phyloP scores from a whole-genome alignment of 805 yeast genomes.

The Huiozyma sinensis region DNA sequence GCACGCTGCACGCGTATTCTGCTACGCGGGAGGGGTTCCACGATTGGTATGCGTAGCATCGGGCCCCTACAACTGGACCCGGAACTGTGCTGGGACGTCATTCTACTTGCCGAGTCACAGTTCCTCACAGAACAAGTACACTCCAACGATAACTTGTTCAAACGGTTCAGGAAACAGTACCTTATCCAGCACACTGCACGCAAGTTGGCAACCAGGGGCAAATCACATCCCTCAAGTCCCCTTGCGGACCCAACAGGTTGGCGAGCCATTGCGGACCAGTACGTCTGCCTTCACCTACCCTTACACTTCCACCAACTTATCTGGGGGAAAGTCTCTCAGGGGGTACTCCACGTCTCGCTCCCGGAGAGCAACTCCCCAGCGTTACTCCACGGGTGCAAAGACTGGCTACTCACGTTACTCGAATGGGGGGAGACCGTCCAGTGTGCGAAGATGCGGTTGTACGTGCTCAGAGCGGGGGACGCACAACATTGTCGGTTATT shows the following conservation, averaged over 20 bases:
- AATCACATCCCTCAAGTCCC: background rate
- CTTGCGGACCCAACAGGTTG: slow-evolving; percentile 6
- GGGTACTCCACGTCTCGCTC: slow-evolving; percentile 16
- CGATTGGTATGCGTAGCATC: slow-evolving; percentile 28
- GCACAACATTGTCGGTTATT: slow-evolving; percentile 13
- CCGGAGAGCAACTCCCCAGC: background rate
- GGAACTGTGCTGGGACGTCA: slow-evolving; percentile 26
- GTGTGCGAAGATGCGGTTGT: slow-evolving; percentile 12
- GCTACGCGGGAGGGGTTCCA: slow-evolving; percentile 14
- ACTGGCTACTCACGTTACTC: slow-evolving; percentile 20
- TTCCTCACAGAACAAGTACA: slow-evolving; percentile 6
- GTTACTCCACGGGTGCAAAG: slow-evolving; percentile 6
- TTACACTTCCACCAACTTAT: slow-evolving; percentile 14
- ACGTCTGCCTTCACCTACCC: slow-evolving; percentile 19
- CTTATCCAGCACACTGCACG: background rate
- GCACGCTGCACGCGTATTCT: no score
- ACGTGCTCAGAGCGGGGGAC: slow-evolving; percentile 13
- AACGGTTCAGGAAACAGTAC: slow-evolving; percentile 3
- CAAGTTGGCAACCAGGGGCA: background rate
- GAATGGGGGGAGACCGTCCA: slow-evolving; percentile 16
- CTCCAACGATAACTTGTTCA: background rate
- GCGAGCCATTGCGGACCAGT: slow-evolving; percentile 18
- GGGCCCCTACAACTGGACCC: slow-evolving; percentile 3
- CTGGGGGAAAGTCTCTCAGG: slow-evolving; percentile 16
- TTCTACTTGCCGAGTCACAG: slow-evolving; percentile 20